Evolutionary conservation across 2,329 filamentous ascomycete genomes (phyloP), one percentile per base, ranked within the genome.

Genomic region (Hirsutella minnesotensis): DNA sequence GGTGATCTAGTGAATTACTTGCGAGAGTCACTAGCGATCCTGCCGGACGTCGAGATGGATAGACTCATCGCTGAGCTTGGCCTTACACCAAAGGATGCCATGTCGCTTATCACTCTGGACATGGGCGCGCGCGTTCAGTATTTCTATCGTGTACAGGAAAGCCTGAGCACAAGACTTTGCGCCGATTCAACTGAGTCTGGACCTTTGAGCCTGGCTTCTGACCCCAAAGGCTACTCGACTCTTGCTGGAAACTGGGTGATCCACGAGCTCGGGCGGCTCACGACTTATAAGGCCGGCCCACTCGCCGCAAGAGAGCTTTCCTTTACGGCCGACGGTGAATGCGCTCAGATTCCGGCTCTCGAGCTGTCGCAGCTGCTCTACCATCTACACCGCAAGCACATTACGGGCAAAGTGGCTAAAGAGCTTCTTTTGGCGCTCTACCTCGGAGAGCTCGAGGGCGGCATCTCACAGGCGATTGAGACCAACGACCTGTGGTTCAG

Each of bases 51-150:
- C 15, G 75, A 86, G 44, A 58, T 90, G 2, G 66, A 76, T 29
- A 68, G 74, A 30, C 67, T 94, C 3, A 71, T 79, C 1, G 51
- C 65, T 1, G 61, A 71, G 3, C 88, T 86, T 53, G 77, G 77
- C 0, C 67, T 98, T 12, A 83, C 81, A 0, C 59, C 77, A 8
- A 92, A 92, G 57, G 92, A 98, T 55, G 89, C 90, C 1, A 75
- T 85, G 49, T 84, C 88, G 0, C 67, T 98, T 29, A 72, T 89
- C 38, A 73, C 77, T 8, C 67, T 94, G 1, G 85, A 96, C 48
- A 76, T 83, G 43, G 89, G 89, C 8, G 79, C 79, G 8, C 75
- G 89, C 35, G 65, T 92, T 4, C 81, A 95, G 51, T 95, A 89
- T 60, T 94, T 88, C 55, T 81, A 83, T 55, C 72, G 76, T 21